Evolutionary conservation across 139 green algal species (phyloP).

Genomic region (Deuterostichococcus epilithicus): DNA sequence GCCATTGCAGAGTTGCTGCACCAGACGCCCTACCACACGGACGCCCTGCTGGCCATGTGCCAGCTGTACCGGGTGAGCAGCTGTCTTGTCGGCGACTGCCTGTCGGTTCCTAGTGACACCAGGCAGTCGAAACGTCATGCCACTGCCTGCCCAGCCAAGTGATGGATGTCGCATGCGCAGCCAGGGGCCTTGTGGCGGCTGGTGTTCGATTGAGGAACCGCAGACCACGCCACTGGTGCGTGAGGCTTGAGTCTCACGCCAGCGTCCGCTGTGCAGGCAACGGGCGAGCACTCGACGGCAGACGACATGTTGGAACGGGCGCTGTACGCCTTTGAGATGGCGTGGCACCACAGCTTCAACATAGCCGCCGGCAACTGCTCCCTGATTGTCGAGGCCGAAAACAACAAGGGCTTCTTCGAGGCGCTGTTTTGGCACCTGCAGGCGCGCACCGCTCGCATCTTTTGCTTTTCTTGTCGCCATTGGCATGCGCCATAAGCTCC

Average conservation of each 20-base stretch:
- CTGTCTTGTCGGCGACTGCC: not conserved
- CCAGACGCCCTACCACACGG: conserved; percentile 83
- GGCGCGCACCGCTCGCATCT: conserved; percentile 8
- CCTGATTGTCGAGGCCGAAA: conserved; percentile 49
- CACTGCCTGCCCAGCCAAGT: too few relatives aligned
- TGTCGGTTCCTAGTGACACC: not conserved
- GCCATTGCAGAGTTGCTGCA: conserved; percentile 50
- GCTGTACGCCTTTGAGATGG: conserved; percentile 82
- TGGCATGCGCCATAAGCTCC: not conserved
- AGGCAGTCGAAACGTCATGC: too few relatives aligned
- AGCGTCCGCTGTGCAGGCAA: conserved; percentile 21
- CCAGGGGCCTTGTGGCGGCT: too few relatives aligned
- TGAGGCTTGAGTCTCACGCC: too few relatives aligned
- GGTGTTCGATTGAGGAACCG: too few relatives aligned
- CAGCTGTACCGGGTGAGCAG: conserved; percentile 67
- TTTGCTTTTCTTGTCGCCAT: not conserved
- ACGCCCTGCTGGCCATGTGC: conserved; percentile 85
- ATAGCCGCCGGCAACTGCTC: conserved; percentile 48
- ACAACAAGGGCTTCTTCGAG: conserved; percentile 80
- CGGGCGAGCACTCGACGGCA: conserved; percentile 62
- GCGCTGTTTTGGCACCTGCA: conserved; percentile 77
- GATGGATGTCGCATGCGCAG: too few relatives aligned
- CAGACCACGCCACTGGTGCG: too few relatives aligned
- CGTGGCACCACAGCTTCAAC: conserved; percentile 79
- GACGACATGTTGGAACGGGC: conserved; percentile 69